Base-by-base conservation (phyloP, 2,329 filamentous ascomycete genomes). In the Aureobasidium namibiae region DNA sequence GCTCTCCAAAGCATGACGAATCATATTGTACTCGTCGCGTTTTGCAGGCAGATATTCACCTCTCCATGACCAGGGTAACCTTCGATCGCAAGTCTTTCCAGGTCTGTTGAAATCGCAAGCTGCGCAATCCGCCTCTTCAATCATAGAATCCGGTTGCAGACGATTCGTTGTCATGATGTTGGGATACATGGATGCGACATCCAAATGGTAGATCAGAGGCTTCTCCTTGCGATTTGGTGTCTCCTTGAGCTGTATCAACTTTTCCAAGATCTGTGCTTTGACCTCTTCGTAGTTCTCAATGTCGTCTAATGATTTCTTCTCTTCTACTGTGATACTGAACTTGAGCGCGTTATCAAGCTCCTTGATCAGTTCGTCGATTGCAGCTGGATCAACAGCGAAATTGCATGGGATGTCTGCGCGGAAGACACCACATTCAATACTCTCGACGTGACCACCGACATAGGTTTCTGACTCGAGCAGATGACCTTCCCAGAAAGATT, bases 131-230 rank as follows among this genome's bases (percentile, higher is more conserved):
- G 92, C 90, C 71, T 99, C 95, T 49, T 92, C 80, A 57, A 99
- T 95, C 91, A 99, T 95, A n/a, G 94, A 97, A 73, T 99, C 94
- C 0, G 94, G 94, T 67, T 99, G 94, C 48, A 99, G 75, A 72
- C 94, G 88, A 73, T 99, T 99, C 1, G 94, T 99, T 1, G 95
- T 99, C 95, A 99, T 99, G 72, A 99, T 99, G 73, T 99, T 99
- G 10, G 94, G 94, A 71, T 99, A 99, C 94, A 99, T 99, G 61
- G 94, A 96, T 18, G 94, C 94, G 61, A 99, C 95, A 70, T 99
- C 94, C 75, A 99, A 79, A 80, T 99, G 94, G 75, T 99, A 99
- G 64, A 99, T 99, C 33, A 95, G 82, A 4, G 94, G 94, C 44
- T 85, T 80, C 72, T 99, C 94, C 65, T 80, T 85, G 63, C 94